These are phyloP conservation scores for Ogataea methanolica DNA, from an alignment of 805 yeast genomes.

Conservation along the genomic window DNA sequence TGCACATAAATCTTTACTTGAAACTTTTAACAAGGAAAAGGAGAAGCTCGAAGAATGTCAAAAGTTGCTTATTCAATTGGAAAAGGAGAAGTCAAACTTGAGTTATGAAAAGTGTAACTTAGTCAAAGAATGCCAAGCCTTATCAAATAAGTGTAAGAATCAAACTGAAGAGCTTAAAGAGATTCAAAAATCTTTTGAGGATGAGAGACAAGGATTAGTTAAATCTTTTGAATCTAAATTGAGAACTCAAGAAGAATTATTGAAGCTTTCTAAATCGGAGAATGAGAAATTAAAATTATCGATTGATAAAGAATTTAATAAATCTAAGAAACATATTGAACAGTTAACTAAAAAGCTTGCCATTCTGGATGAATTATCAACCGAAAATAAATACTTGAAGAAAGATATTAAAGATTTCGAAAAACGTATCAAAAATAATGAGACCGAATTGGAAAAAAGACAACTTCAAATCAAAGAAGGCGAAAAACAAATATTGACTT, in stretches of 20 bases:
- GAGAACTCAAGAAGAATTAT: slow-evolving; percentile 31
- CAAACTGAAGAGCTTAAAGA: slow-evolving; percentile 1
- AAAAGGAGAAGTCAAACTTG: background rate
- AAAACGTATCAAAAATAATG: background rate
- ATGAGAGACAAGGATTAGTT: slow-evolving; percentile 14
- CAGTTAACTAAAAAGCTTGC: background rate
- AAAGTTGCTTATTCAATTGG: background rate
- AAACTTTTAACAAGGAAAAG: background rate
- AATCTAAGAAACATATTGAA: background rate
- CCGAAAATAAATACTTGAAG: background rate
- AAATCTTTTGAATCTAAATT: slow-evolving; percentile 32
- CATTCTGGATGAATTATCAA: background rate
- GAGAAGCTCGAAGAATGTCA: background rate
- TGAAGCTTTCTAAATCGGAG: slow-evolving; percentile 27
- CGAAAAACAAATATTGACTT: background rate
- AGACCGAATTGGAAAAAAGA: slow-evolving; percentile 2
- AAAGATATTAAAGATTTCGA: background rate
- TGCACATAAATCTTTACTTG: background rate
- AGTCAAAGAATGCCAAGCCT: background rate
- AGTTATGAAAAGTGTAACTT: background rate
- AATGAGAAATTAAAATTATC: slow-evolving; percentile 18
- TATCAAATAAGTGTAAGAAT: background rate
- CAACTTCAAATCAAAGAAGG: background rate
- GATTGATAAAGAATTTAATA: background rate
- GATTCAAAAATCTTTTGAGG: background rate